These are phyloP conservation scores for Suillus discolor DNA, from an alignment of 768 basidiomycete species.

Conservation along the genomic window DNA sequence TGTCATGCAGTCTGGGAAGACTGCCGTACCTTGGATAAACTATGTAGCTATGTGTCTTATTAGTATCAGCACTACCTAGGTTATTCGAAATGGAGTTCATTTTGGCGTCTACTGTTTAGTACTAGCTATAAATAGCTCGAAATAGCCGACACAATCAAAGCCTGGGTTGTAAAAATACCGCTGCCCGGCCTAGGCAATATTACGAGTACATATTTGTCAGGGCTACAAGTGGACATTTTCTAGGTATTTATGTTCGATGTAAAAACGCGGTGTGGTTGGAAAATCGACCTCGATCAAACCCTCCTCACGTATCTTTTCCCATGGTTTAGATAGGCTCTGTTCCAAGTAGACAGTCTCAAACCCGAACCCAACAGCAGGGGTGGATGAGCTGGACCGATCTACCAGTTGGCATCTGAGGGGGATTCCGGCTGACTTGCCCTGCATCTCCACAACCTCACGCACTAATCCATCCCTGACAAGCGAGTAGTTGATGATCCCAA, in stretches of 20 bases:
- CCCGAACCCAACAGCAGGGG: not conserved
- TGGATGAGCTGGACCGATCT: not conserved
- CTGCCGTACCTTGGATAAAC: not conserved
- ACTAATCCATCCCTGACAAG: not conserved
- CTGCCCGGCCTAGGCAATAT: too few relatives aligned
- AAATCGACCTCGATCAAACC: not conserved
- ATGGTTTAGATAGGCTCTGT: not conserved
- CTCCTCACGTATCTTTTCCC: not conserved
- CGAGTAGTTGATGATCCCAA: slow-evolving; percentile 1
- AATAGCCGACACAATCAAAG: too few relatives aligned
- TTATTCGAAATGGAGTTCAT: too few relatives aligned
- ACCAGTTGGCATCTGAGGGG: not conserved
- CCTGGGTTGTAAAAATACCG: too few relatives aligned
- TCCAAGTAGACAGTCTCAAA: not conserved
- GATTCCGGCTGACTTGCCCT: not conserved
- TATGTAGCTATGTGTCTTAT: not conserved
- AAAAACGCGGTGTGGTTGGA: not conserved
- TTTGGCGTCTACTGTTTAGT: too few relatives aligned
- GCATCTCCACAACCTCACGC: not conserved
- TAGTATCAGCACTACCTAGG: too few relatives aligned
- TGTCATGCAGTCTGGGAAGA: not conserved
- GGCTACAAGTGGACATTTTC: not conserved
- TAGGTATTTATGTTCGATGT: not conserved
- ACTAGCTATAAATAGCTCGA: too few relatives aligned
- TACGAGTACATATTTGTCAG: too few relatives aligned